Evolutionary conservation across 192 early-diverging fungal genomes (phyloP), one percentile per base, ranked within the genome.

Genomic region (Podochytrium sp.): DNA sequence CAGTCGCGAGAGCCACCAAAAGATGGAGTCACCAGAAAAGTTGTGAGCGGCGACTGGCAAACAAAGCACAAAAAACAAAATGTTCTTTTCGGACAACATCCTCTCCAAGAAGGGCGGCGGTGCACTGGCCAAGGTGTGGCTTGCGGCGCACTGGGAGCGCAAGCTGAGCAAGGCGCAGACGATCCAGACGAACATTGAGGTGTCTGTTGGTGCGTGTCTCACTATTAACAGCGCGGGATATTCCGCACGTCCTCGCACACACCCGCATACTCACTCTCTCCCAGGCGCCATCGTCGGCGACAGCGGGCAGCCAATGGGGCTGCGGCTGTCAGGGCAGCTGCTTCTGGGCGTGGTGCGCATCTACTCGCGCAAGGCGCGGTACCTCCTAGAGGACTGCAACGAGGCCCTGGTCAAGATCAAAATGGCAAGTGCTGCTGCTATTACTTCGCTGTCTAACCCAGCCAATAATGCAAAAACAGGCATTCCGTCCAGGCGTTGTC

Each of bases 331-430:
- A 3, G 98, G 97, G 0, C 98, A 99, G 78, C 85, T 99, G 39
- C 86, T 99, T 53, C 84, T 99, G 5, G 98, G 98, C 42, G 95
- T 99, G 1, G 91, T 92, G 0, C 88, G 92, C 39, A 98, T 99
- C 71, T 98, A 95, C 83, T 96, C 97, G 2, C 87, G 96, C 35
- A 99, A 99, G 80, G 91, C 98, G 0, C 91, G 90, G 49, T 99
- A 99, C 74, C 82, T 99, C 47, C 84, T 99, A 2, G 96, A 99
- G 72, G 98, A 99, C 78, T 98, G 97, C 76, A 93, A 92, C 76
- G 97, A 98, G 57, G 96, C 98, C 0, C 81, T 98, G 27, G 80
- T 96, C 35, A 94, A 96, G 59, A 95, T 99, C 70, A 98, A 98
- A 73, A 85, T 97, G 89, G 94, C 95, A 59, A 78, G 85, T 63